Conservation (phyloP, 495 filamentous ascomycete genomes). For the Tuber calosporum region DNA sequence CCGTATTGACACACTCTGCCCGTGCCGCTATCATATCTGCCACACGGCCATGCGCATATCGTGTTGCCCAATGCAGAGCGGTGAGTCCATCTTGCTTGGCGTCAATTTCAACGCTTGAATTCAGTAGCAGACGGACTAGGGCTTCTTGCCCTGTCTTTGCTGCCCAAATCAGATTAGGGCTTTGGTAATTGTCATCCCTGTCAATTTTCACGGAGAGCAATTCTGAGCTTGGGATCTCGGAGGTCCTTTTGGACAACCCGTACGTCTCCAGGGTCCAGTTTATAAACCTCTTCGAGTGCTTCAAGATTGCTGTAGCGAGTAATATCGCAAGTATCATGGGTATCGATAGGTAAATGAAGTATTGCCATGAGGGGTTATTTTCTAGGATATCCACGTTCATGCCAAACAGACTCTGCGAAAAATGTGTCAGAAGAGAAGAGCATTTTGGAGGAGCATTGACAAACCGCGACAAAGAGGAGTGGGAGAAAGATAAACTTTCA, state of each 20-base stretch:
- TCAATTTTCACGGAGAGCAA: neutral
- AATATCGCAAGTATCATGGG: conserved; percentile 9
- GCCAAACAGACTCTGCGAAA: conserved; percentile 17
- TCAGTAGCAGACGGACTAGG: conserved; percentile 19
- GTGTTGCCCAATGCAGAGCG: conserved; percentile 24
- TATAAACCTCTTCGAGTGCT: neutral
- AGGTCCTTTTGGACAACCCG: neutral
- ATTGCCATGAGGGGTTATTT: conserved; percentile 12
- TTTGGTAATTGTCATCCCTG: neutral
- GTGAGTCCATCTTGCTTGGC: conserved; percentile 16
- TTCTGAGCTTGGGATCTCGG: neutral
- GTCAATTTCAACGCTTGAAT: conserved; percentile 8
- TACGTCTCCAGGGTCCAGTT: neutral
- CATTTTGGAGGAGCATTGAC: neutral
- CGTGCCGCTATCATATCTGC: neutral
- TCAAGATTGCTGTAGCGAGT: neutral
- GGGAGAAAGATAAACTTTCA: conserved; percentile 36
- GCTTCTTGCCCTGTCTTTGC: conserved; percentile 22
- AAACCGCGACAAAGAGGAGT: conserved; percentile 32
- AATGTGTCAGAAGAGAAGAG: neutral
- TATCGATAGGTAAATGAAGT: conserved; percentile 12
- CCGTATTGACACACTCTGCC: neutral
- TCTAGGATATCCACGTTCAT: conserved; percentile 16
- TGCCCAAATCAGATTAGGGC: conserved; percentile 9
- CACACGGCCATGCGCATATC: conserved; percentile 1